A percentile compares a stretch with the other conserved stretches of the same genome.
Evolutionary conservation across 306 rosid genomes (phyloP).

Genomic region (Amphicarpaea edgeworthii): DNA sequence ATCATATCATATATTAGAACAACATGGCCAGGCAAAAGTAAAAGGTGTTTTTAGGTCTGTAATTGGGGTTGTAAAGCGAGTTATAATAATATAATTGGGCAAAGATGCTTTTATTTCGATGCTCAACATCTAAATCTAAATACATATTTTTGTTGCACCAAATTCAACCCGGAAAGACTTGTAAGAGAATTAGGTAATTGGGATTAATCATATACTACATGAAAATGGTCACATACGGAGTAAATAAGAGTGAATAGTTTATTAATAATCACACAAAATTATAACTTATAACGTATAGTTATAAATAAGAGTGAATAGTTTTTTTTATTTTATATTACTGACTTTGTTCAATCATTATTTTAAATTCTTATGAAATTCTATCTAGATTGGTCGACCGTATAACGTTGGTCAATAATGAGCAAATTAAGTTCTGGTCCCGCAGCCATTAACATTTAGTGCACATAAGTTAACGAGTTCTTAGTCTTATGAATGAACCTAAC

Average conservation of each 20-base stretch:
- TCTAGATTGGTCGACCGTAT: neutral
- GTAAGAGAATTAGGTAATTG: neutral
- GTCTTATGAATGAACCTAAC: slow-evolving; percentile 11
- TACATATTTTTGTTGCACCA: neutral
- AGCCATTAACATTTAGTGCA: neutral
- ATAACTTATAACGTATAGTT: too few relatives aligned
- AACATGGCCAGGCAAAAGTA: neutral
- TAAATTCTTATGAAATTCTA: neutral
- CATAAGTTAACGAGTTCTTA: neutral
- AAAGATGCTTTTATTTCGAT: slow-evolving; percentile 20
- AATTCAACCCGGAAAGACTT: slow-evolving; percentile 39
- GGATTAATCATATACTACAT: slow-evolving; percentile 7
- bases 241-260: too few relatives aligned
- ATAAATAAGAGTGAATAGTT: too few relatives aligned
- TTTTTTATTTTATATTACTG: neutral
- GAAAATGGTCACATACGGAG: too few relatives aligned
- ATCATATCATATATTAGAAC: neutral
- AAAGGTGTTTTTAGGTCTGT: slow-evolving; percentile 31
- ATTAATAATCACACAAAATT: too few relatives aligned
- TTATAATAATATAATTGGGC: slow-evolving; percentile 49
- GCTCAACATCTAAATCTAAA: neutral
- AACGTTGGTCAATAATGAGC: neutral
- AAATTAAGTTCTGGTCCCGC: slow-evolving; percentile 25
- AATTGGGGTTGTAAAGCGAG: slow-evolving; percentile 43
- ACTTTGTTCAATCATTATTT: neutral